Percentiles rank a stretch among this genome's conserved stretches.
Evolutionary conservation across 108 stramenopile species (phyloP).

Genomic region (Aureococcus anophagefferens): DNA sequence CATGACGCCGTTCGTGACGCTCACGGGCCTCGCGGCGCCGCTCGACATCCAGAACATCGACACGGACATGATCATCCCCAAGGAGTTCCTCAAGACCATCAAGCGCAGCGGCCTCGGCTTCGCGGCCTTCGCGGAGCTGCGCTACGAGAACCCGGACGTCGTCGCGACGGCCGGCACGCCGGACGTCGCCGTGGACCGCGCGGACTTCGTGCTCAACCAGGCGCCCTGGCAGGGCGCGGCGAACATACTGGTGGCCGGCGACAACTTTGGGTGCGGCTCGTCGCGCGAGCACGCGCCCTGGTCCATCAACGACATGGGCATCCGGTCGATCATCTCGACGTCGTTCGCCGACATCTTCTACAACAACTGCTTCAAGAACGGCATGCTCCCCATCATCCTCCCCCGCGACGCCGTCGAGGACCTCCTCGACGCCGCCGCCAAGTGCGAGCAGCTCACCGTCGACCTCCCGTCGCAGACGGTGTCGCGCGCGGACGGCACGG

Average conservation of each 20-base stretch:
- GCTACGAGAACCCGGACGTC: constrained; percentile 75
- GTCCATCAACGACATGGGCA: constrained; percentile 84
- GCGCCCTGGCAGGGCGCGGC: constrained; percentile 57
- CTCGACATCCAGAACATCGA: constrained; percentile 87
- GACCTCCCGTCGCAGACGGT: constrained; percentile 78
- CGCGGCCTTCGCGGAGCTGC: constrained; percentile 79
- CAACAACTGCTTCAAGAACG: constrained; percentile 95
- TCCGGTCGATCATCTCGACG: constrained; percentile 75
- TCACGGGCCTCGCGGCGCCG: constrained; percentile 70
- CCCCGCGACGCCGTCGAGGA: constrained; percentile 58
- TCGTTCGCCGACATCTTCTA: constrained; percentile 89
- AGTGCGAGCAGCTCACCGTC: constrained; percentile 66
- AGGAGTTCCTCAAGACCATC: constrained; percentile 88
- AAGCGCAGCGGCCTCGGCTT: constrained; percentile 80
- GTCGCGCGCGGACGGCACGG: constrained; percentile 52
- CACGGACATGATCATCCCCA: constrained; percentile 94
- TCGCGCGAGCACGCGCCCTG: constrained; percentile 89
- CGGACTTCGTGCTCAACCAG: constrained; percentile 76
- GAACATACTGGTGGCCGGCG: constrained; percentile 73
- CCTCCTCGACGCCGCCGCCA: constrained; percentile 57
- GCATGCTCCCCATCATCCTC: constrained; percentile 79
- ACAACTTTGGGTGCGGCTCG: constrained; percentile 85
- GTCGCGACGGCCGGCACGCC: constrained; percentile 64
- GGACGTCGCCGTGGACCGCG: constrained; percentile 56
- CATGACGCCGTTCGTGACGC: constrained; percentile 56